Evolutionary conservation across 331 rosid genomes (phyloP).

Genomic region (Rhamnella rubrinervis): DNA sequence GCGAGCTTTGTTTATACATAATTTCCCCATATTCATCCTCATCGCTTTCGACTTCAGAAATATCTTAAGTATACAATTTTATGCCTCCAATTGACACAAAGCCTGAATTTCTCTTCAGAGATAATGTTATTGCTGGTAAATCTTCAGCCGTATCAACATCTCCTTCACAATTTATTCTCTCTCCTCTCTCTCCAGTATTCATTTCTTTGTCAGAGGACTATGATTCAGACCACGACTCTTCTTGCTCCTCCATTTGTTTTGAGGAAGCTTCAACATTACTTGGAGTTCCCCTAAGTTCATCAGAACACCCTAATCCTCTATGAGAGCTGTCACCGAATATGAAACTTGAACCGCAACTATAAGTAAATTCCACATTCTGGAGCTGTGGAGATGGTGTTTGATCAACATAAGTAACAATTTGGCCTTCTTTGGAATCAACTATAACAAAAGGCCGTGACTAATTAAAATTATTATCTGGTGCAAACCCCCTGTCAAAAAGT

Average conservation of each 20-base stretch:
- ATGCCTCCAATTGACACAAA: constrained; percentile 85
- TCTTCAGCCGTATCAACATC: constrained; percentile 43
- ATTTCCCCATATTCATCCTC: constrained; percentile 44
- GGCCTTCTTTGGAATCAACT: constrained; percentile 43
- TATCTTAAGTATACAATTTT: constrained; percentile 72
- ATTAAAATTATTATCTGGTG: constrained; percentile 22
- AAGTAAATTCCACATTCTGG: constrained; percentile 43
- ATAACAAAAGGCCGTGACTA: constrained; percentile 44
- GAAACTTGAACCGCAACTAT: constrained; percentile 57
- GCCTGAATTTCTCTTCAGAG: constrained; percentile 64
- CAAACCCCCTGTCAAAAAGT: constrained; percentile 48
- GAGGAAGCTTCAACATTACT: constrained; percentile 41
- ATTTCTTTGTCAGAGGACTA: constrained; percentile 42
- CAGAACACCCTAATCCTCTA: constrained; percentile 73
- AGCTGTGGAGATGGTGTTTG: constrained; percentile 51
- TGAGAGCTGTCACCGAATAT: constrained; percentile 76
- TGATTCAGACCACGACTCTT: constrained; percentile 44
- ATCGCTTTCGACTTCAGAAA: constrained; percentile 60
- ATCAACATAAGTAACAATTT: constrained; percentile 43
- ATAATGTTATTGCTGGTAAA: constrained; percentile 25
- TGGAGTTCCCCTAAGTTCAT: constrained; percentile 51
- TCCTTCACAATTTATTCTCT: constrained; percentile 31
- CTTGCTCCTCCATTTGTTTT: constrained; percentile 40
- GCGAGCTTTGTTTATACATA: constrained; percentile 43
- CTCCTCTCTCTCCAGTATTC: constrained; percentile 40